These are phyloP conservation scores for Globisporangium solare DNA, from an alignment of 352 stramenopile species.

Conservation along the genomic window DNA sequence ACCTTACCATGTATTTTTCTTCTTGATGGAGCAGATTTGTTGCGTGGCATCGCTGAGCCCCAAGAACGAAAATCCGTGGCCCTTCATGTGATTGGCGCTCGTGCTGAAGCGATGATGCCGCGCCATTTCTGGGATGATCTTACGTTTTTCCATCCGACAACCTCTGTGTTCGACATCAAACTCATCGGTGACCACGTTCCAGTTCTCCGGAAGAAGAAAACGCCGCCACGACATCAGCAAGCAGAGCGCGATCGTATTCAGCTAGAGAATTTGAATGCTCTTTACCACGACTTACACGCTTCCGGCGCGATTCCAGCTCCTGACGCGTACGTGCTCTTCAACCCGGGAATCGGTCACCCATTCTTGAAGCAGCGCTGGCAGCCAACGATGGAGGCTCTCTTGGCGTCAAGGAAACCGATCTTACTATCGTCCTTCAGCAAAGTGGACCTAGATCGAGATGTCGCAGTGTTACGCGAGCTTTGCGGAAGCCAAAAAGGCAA, in stretches of 20 bases:
- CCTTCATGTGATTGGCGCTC: conserved; percentile 60
- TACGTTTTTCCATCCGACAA: conserved; percentile 28
- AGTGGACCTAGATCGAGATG: conserved; percentile 53
- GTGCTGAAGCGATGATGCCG: conserved; percentile 73
- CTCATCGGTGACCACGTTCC: conserved; percentile 68
- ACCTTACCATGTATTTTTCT: background rate
- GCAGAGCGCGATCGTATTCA: conserved; percentile 19
- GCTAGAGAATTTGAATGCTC: conserved; percentile 36
- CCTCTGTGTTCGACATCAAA: conserved; percentile 34
- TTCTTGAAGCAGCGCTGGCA: conserved; percentile 41
- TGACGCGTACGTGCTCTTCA: conserved; percentile 69
- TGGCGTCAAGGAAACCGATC: conserved; percentile 38
- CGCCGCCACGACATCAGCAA: background rate
- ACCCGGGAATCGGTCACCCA: conserved; percentile 61
- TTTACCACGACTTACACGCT: conserved; percentile 46
- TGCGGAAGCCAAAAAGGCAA: conserved; percentile 7
- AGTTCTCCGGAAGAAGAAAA: conserved; percentile 22
- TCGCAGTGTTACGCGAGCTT: conserved; percentile 37
- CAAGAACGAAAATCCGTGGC: conserved; percentile 10
- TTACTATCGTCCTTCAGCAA: conserved; percentile 66
- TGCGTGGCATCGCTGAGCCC: background rate
- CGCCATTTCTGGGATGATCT: conserved; percentile 64
- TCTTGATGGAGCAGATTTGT: background rate
- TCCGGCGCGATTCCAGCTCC: conserved; percentile 16
- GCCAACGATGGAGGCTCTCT: conserved; percentile 42